These are phyloP conservation scores for Trichophyton rubrum DNA, from an alignment of 2,329 filamentous ascomycete genomes.

Conservation along the genomic window DNA sequence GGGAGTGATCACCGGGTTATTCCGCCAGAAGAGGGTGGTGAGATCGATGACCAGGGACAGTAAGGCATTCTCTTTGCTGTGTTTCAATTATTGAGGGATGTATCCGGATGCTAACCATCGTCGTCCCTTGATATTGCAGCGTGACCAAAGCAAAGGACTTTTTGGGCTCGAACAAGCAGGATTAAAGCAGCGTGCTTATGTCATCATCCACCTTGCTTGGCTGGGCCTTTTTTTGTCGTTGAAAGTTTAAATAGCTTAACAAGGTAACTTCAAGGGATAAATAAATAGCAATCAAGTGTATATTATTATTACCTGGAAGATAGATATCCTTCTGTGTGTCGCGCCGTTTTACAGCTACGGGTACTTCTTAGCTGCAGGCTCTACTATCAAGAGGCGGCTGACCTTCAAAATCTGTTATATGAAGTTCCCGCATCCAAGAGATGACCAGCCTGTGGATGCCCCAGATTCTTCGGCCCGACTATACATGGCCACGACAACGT, in stretches of 20 bases:
- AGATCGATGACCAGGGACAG: constrained; percentile 26
- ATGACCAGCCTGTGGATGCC: constrained; percentile 13
- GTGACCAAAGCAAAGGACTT: constrained; percentile 20
- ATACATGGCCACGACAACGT: constrained; percentile 17
- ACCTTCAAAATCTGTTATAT: neutral
- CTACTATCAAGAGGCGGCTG: neutral
- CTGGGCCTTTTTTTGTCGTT: too few species aligned
- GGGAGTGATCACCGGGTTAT: constrained; percentile 30
- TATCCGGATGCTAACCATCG: constrained; percentile 3
- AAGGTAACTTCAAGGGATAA: too few species aligned
- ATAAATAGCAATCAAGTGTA: too few species aligned
- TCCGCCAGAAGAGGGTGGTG: constrained; percentile 32
- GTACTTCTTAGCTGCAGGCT: too few species aligned
- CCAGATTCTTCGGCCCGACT: constrained; percentile 17
- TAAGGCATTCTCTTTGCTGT: constrained; percentile 13
- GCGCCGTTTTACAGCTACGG: too few species aligned
- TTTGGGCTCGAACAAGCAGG: neutral
- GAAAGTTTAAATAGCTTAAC: too few species aligned
- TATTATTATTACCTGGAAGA: too few species aligned
- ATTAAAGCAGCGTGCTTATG: neutral
- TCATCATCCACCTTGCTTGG: too few species aligned
- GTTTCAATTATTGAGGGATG: neutral
- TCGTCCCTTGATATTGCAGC: constrained; percentile 12
- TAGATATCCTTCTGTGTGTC: too few species aligned
- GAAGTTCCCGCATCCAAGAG: constrained; percentile 7